Conservation (phyloP, 441 rosid genomes). For the Sinapis alba region DNA sequence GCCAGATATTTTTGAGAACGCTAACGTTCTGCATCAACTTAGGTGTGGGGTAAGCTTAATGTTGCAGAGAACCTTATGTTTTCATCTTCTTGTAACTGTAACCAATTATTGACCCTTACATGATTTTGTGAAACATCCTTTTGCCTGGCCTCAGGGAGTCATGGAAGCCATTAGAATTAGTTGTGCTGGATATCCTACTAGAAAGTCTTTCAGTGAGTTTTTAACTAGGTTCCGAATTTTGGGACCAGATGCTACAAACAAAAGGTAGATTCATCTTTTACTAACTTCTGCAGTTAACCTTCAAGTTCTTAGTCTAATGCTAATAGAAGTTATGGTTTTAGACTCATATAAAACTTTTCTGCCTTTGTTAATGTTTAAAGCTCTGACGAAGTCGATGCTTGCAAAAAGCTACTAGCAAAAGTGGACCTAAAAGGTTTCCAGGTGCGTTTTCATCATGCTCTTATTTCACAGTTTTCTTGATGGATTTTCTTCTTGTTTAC, state of each 20-base stretch:
- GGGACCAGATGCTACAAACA: constrained; percentile 55
- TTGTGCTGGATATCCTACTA: constrained; percentile 96
- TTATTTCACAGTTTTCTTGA: constrained; percentile 6
- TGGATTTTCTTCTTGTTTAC: constrained; percentile 17
- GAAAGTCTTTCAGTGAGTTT: constrained; percentile 82
- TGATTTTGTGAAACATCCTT: constrained; percentile 11
- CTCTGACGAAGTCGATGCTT: constrained; percentile 62
- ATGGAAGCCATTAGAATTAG: constrained; percentile 99
- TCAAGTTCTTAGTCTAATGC: constrained; percentile 11
- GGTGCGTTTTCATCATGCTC: constrained; percentile 48
- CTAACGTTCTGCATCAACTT: constrained; percentile 83
- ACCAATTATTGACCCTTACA: background rate
- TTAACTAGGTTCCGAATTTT: constrained; percentile 67
- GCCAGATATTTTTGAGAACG: constrained; percentile 85
- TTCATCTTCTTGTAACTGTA: constrained; percentile 23
- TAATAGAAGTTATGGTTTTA: constrained; percentile 5
- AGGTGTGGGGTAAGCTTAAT: constrained; percentile 88
- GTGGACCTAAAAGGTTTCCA: constrained; percentile 82
- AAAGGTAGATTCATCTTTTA: constrained; percentile 53
- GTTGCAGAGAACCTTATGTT: constrained; percentile 36
- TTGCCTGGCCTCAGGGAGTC: constrained; percentile 72
- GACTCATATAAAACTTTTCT: constrained; percentile 18
- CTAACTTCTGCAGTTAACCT: constrained; percentile 5
- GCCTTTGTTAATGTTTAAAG: constrained; percentile 43
- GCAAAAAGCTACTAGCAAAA: constrained; percentile 81